phyloP scores from a whole-genome alignment of 352 stramenopile species.

The Globisporangium acanthophoron region DNA sequence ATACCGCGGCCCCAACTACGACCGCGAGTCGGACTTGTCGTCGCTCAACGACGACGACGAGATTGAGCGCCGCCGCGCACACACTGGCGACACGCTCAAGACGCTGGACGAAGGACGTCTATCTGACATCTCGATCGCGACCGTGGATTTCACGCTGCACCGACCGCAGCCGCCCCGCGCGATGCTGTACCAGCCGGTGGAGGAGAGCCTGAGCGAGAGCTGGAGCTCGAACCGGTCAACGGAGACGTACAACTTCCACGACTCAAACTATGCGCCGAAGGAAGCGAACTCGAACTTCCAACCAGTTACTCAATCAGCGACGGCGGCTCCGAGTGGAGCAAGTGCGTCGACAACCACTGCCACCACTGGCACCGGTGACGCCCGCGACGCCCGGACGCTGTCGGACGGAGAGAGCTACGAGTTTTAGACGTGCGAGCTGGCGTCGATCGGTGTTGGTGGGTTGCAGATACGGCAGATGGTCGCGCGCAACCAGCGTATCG shows the following conservation, averaged over 20 bases:
- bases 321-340: background rate
- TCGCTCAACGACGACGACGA: conserved; percentile 43
- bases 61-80: conserved; percentile 16
- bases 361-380: background rate
- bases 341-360: background rate
- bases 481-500: too few relatives aligned
- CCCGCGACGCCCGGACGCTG: conserved; percentile 32
- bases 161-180: conserved; percentile 11
- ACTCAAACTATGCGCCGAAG: conserved; percentile 10
- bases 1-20: conserved; percentile 19
- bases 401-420: conserved; percentile 71
- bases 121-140: conserved; percentile 17
- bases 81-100: conserved; percentile 7
- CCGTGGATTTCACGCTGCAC: conserved; percentile 18
- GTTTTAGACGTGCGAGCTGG: conserved; percentile 31
- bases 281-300: background rate
- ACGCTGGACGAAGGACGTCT: conserved; percentile 15
- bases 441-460: background rate
- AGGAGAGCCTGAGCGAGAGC: background rate
- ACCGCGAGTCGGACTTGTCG: conserved; percentile 59
- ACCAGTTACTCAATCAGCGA: background rate
- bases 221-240: conserved; percentile 20
- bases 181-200: conserved; percentile 7
- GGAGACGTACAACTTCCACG: conserved; percentile 43
- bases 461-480: background rate